Conservation (phyloP, 2,329 filamentous ascomycete species). For the Diaporthe destruens region DNA sequence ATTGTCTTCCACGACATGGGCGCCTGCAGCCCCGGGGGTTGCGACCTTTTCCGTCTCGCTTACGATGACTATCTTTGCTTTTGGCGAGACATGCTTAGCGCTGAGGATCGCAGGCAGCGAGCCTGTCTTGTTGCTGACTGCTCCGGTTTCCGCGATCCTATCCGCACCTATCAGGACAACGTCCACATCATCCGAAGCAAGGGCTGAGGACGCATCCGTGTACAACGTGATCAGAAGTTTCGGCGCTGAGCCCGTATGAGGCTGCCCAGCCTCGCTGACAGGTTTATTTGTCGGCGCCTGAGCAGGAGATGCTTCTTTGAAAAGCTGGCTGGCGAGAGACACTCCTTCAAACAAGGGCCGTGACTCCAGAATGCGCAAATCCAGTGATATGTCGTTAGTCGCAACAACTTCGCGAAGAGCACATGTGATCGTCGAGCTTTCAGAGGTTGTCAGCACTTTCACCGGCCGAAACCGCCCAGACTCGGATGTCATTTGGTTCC, state of each 20-base stretch:
- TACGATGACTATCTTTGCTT: constrained; percentile 65
- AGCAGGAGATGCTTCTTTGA: constrained; percentile 46
- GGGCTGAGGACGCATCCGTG: constrained; percentile 70
- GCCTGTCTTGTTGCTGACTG: constrained; percentile 76
- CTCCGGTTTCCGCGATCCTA: constrained; percentile 67
- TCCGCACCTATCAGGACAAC: constrained; percentile 75
- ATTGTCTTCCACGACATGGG: constrained; percentile 64
- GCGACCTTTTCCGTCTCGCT: constrained; percentile 74
- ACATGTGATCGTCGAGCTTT: constrained; percentile 70
- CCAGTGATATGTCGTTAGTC: constrained; percentile 54
- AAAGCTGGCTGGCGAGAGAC: constrained; percentile 62
- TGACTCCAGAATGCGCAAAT: constrained; percentile 74
- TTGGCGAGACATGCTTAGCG: constrained; percentile 61
- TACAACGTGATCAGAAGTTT: constrained; percentile 62
- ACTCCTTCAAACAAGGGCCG: constrained; percentile 76
- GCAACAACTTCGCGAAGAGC: constrained; percentile 59
- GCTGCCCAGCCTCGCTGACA: constrained; percentile 39
- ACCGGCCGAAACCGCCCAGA: constrained; percentile 49
- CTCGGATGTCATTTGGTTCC: constrained; percentile 49
- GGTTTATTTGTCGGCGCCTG: constrained; percentile 40
- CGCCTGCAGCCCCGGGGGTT: constrained; percentile 56
- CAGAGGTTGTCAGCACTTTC: constrained; percentile 70
- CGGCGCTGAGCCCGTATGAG: constrained; percentile 14
- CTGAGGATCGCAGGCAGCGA: constrained; percentile 70
- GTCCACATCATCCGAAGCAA: constrained; percentile 65